A percentile compares a stretch with the other conserved stretches of the same genome.
Conservation (phyloP, 495 filamentous ascomycete genomes). For the Penicillium salamii region DNA sequence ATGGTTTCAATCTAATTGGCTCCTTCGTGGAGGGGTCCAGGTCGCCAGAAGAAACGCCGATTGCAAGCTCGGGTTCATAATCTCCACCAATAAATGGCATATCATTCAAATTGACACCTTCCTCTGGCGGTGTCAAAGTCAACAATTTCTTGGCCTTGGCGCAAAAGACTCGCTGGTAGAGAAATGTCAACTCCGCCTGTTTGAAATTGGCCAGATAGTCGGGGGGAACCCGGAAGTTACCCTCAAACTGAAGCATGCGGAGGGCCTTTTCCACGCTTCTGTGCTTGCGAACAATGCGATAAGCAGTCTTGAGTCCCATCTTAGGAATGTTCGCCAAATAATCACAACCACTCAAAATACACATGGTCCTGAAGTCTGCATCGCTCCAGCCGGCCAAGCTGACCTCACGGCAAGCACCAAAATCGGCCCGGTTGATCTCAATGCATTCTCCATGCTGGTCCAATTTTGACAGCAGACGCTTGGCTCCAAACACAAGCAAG, state of each 20-base stretch:
- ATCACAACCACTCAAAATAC: constrained; percentile 97
- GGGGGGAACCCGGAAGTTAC: constrained; percentile 72
- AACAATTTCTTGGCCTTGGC: constrained; percentile 67
- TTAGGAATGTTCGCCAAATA: constrained; percentile 80
- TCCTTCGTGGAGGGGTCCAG: constrained; percentile 87
- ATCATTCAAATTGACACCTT: constrained; percentile 56
- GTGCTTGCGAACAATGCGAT: constrained; percentile 84
- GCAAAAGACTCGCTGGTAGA: constrained; percentile 93
- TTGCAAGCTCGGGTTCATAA: constrained; percentile 65
- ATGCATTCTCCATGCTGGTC: constrained; percentile 91
- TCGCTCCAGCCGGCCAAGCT: constrained; percentile 91
- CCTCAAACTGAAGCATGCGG: constrained; percentile 80
- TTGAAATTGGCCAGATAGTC: constrained; percentile 76
- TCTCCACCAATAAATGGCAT: constrained; percentile 77
- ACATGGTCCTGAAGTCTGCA: constrained; percentile 88
- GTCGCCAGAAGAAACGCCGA: constrained; percentile 77
- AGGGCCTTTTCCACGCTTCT: constrained; percentile 82
- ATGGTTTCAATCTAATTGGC: constrained; percentile 49
- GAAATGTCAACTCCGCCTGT: constrained; percentile 87
- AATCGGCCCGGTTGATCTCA: constrained; percentile 84
- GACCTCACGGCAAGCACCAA: constrained; percentile 82
- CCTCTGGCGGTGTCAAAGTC: constrained; percentile 62
- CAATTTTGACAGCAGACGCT: constrained; percentile 86
- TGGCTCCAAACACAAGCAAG: constrained; percentile 90
- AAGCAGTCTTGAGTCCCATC: constrained; percentile 90